Evolutionary conservation across 345 rosid species (phyloP).

Genomic region (Draba incana): DNA sequence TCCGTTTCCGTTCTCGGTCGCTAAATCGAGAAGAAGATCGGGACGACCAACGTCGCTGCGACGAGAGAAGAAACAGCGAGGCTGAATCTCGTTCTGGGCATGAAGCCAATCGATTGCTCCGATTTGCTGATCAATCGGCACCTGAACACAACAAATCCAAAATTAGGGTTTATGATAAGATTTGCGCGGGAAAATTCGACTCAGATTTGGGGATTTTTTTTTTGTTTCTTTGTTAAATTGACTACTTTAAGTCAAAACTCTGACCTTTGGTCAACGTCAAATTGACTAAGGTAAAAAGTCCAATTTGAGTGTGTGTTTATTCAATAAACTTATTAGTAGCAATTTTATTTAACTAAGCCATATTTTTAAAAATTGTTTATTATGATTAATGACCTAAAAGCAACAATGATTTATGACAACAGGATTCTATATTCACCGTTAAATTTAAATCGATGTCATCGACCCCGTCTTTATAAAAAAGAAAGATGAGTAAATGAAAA

Average conservation of each 20-base stretch:
- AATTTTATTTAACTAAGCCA: no score
- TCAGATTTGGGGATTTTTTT: no score
- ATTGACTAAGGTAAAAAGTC: not conserved
- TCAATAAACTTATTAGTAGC: no score
- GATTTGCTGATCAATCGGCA: constrained; percentile 64
- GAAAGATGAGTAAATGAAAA: no score
- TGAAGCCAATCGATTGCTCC: constrained; percentile 94
- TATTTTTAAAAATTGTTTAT: no score
- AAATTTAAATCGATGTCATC: no score
- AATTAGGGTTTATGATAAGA: not conserved
- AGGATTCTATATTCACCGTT: no score
- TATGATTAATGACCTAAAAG: no score
- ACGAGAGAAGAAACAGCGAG: constrained; percentile 88
- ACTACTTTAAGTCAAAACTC: not conserved
- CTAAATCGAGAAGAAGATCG: constrained; percentile 46
- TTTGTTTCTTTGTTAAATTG: not conserved
- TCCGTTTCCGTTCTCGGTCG: constrained; percentile 50
- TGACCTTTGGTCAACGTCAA: not conserved
- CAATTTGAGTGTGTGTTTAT: no score
- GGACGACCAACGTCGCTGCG: constrained; percentile 49
- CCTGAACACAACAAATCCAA: constrained; percentile 40
- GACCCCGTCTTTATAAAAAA: no score
- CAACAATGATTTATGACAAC: no score
- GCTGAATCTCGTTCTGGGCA: constrained; percentile 65
- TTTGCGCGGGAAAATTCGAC: constrained; percentile 28